These are phyloP conservation scores for Aspergillus eucalypticola DNA, from an alignment of 2,329 filamentous ascomycete genomes.

Conservation along the genomic window DNA sequence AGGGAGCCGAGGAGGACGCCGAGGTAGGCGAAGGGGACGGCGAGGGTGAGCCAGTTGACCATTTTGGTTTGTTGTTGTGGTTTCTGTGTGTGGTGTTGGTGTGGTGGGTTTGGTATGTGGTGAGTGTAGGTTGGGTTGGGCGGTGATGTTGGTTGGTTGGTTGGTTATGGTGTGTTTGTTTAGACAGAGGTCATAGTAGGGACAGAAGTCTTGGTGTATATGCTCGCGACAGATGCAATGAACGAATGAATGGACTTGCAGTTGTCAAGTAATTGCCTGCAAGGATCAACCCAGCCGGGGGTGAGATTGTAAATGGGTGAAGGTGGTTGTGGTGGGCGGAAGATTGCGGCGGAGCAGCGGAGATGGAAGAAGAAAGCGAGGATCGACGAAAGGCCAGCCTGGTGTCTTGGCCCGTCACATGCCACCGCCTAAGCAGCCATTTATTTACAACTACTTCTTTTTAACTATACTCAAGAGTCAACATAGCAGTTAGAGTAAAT, in stretches of 20 bases:
- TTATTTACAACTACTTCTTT: no score
- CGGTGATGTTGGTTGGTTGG: neutral
- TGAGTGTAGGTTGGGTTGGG: neutral
- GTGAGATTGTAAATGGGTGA: neutral
- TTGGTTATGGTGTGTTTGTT: neutral
- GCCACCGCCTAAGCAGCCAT: slow-evolving; percentile 4
- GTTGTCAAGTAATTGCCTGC: neutral
- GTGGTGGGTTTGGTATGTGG: slow-evolving; percentile 24
- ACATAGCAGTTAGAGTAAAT: no score
- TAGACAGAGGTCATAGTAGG: neutral
- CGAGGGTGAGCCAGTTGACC: slow-evolving; percentile 79
- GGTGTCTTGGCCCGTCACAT: slow-evolving; percentile 31
- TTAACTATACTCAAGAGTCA: no score
- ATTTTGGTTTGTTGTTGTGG: slow-evolving; percentile 32
- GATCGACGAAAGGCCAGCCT: slow-evolving; percentile 28
- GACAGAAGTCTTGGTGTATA: no score
- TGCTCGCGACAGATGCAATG: neutral
- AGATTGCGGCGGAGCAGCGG: neutral
- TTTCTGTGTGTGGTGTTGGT: neutral
- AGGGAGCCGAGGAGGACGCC: slow-evolving; percentile 83
- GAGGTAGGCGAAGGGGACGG: slow-evolving; percentile 86
- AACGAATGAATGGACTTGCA: neutral
- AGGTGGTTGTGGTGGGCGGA: neutral
- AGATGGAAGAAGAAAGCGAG: neutral
- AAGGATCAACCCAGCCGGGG: neutral